Evolutionary conservation across 306 rosid species (phyloP).

Genomic region (Erythrophleum fordii): DNA sequence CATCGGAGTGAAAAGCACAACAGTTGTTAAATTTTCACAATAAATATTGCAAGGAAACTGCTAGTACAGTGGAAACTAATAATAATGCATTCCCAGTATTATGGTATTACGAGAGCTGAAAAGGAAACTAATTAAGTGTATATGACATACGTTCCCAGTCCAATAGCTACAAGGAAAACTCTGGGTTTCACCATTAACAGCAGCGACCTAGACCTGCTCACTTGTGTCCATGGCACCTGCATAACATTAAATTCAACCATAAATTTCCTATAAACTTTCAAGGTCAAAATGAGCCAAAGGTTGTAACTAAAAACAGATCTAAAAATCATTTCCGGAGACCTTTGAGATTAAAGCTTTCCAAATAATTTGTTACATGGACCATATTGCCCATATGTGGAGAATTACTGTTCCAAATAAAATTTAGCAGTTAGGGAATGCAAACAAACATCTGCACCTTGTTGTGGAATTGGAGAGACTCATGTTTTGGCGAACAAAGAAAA

Average conservation of each 20-base stretch:
- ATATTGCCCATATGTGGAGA: not conserved
- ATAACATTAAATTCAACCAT: conserved; percentile 39
- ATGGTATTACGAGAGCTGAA: conserved; percentile 13
- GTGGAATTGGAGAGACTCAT: conserved; percentile 10
- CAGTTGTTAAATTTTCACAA: not conserved
- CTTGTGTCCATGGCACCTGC: conserved; percentile 98
- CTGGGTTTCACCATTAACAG: conserved; percentile 81
- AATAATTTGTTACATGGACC: not conserved
- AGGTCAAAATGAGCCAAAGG: conserved; percentile 1
- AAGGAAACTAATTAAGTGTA: conserved; percentile 22
- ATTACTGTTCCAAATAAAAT: conserved; percentile 12
- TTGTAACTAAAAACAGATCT: conserved; percentile 3
- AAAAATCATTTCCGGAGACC: conserved; percentile 14
- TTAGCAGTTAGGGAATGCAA: not conserved
- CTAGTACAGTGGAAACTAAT: conserved; percentile 9
- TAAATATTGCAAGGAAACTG: conserved; percentile 18
- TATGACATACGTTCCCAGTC: conserved; percentile 77
- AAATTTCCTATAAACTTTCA: conserved; percentile 28
- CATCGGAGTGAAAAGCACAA: conserved; percentile 19
- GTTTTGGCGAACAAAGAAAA: conserved; percentile 9
- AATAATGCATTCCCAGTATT: conserved; percentile 6
- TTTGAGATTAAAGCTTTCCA: conserved; percentile 6
- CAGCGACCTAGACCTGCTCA: conserved; percentile 86
- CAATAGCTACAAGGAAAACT: conserved; percentile 83
- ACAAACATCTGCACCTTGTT: conserved; percentile 11